Conservation (phyloP, 1,284 basidiomycete genomes). For the Ceratobasidium papillatum region DNA sequence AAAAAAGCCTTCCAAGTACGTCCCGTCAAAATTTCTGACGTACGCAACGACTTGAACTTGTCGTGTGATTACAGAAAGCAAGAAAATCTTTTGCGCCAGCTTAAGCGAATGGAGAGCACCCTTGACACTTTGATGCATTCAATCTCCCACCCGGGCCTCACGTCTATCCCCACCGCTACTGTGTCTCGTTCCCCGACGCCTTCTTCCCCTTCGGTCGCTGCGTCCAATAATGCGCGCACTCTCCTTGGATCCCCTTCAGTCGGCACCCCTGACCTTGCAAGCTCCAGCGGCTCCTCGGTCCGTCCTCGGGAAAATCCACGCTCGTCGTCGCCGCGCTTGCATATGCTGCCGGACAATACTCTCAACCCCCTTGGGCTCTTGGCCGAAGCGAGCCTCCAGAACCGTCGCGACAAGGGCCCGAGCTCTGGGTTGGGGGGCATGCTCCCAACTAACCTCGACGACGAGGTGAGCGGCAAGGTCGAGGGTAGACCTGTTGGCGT, state of each 20-base stretch:
- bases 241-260: conserved; percentile 45
- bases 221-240: conserved; percentile 53
- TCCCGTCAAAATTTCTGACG: conserved; percentile 13
- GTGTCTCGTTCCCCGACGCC: conserved; percentile 84
- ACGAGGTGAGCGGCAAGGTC: conserved; percentile 82
- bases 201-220: conserved; percentile 34
- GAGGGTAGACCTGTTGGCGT: conserved; percentile 34
- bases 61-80: conserved; percentile 71
- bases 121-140: conserved; percentile 86
- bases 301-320: conserved; percentile 44
- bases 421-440: conserved; percentile 10
- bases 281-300: neutral
- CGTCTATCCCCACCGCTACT: conserved; percentile 72
- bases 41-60: conserved; percentile 45
- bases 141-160: conserved; percentile 75
- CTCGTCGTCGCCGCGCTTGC: conserved; percentile 70
- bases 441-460: conserved; percentile 26
- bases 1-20: conserved; percentile 87
- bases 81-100: conserved; percentile 85
- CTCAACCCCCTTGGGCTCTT: conserved; percentile 90
- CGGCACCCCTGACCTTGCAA: conserved; percentile 41
- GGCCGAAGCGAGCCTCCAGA: conserved; percentile 90
- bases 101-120: conserved; percentile 92
- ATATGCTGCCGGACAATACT: conserved; percentile 89
- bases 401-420: conserved; percentile 61